Base-by-base conservation (phyloP, 805 yeast genomes). In the Suhomyces sp. region DNA sequence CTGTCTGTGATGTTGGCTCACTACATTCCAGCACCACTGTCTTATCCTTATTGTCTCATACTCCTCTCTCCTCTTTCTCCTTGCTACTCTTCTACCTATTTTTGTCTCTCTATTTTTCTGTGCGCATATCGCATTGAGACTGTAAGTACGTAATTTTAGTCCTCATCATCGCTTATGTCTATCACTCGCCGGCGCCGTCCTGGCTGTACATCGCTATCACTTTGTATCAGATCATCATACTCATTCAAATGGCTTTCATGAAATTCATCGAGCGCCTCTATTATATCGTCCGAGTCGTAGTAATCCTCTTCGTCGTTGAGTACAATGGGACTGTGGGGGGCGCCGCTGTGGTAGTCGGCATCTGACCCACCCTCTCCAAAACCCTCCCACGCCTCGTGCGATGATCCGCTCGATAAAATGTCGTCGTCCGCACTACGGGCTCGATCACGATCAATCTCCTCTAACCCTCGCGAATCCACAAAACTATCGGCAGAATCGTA, bases 401-500 rank as follows among this genome's bases (percentile, higher is more conserved):
- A 50, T 9, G 48, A 56, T 8, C 54, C 55, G 22, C 55, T 48
- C 13, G 63, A 57, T 23, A 55, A 54, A 29, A 58, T 54, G 24
- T 51, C 60, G 47, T 59, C 61, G 31, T 57, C 61, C 8, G 42
- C 51, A 41, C 55, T 58, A 6, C 48, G 49, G 9, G 41, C 40
- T 4, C 47, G 40, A 47, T 67, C 71, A 15, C 51, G 55, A 46
- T 61, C 50, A 42, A 68, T 67, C 17, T 60, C 69, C n/a, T 52
- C 56, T 17, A 58, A 35, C 8, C 55, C 60, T 48, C 70, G 46
- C 13, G 58, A 57, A 51, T 71, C 74, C 10, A 71, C 62, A 57
- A 71, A 71, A 56, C 74, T 68, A 50, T 70, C 74, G 3, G 63
- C 64, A 15, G 65, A 57, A 51, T 69, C 73, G 56, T 70, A 70